Evolutionary conservation across 2,329 filamentous ascomycete genomes (phyloP), one percentile per base, ranked within the genome.

Genomic region (Chaetomium globosum): DNA sequence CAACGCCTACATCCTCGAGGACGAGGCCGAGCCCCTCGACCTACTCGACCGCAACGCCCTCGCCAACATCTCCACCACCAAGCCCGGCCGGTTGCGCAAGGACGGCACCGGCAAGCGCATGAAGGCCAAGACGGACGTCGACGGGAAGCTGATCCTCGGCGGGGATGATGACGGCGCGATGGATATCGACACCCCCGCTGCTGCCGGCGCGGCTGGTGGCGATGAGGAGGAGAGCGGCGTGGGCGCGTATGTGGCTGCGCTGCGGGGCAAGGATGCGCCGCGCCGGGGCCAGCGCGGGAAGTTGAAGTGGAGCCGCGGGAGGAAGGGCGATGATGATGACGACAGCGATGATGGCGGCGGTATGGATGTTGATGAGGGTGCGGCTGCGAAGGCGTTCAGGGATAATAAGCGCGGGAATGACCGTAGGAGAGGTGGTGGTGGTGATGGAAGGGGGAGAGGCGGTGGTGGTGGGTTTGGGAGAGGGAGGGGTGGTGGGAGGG

Each of bases 21-120:
- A 96, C 67, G 92, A 96, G 65, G 91, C 96, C 72, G 95, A 98
- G 76, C 95, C 95, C 1, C 88, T 99, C 51, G 95, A 99, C 80
- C 85, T 99, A 54, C 86, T 99, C 19, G 94, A 95, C 73, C 90
- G 92, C 67, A 89, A 89, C 75, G 92, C 93, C 9, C 85, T 99
- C 51, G 94, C 92, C 61, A 95, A 92, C 75, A 97, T 99, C 73
- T 97, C 93, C 2, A 92, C 91, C 5, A 97, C 92, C 12, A 94
- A 93, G 77, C 94, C 93, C 3, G 78, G 85, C 63, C 89, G 87
- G 75, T 77, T 84, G 70, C 85, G 85, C 75, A 85, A 85, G 75
- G 82, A 83, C 72, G 81, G 81, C 61, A 85, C 79, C 49, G 81
- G 81, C 61, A 85, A 79, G 51, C 86, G 83, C 75, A 84, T 81